Evolutionary conservation across 2,329 filamentous ascomycete genomes (phyloP), one percentile per base, ranked within the genome.

Genomic region (Hymenoscyphus fraxineus): DNA sequence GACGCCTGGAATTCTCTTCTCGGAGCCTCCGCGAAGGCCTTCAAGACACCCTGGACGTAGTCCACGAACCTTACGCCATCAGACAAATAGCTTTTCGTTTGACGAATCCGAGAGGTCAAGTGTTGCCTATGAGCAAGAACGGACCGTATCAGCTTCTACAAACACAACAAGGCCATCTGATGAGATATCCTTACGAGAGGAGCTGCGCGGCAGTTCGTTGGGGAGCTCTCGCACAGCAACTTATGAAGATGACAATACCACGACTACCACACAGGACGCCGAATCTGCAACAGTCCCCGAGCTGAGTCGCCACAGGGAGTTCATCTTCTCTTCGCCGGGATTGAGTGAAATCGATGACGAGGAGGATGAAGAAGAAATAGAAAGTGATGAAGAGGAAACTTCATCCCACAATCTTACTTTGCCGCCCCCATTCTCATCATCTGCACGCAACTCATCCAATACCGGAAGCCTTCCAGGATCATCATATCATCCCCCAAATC

Each of bases 61-160:
- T 38, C 67, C 66, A 16, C 73, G 69, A 15, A 67, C 57, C 13
- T 73, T 76, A 41, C 73, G 73, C 64, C 75, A 73, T 60, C 75
- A 76, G 62, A 75, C 73, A 15, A 73, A 76, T 39, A 76, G 72
- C 58, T 77, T 75, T 63, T 76, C 76, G n/a, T 74, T 72, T 38
- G 73, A 74, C 39, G 71, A 69, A 13, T 74, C 73, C 3, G 74
- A 75, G 62, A 68, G 70, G 65, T 69, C 73, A 16, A 74, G 72
- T 65, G 70, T 68, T 58, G 70, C 71, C 35, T 72, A 73, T 62
- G 74, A 74, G 41, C 71, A 73, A 63, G 69, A 72, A 40, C 67
- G 69, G 6, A 62, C 65, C 9, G 54, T 67, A 32, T 73, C 71
- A 31, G 64, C 16, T 9, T 71, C 71, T 5, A 70, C 69, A 19